Evolutionary conservation across 2,329 filamentous ascomycete genomes (phyloP), one percentile per base, ranked within the genome.

Genomic region (Ophiocordyceps australis): DNA sequence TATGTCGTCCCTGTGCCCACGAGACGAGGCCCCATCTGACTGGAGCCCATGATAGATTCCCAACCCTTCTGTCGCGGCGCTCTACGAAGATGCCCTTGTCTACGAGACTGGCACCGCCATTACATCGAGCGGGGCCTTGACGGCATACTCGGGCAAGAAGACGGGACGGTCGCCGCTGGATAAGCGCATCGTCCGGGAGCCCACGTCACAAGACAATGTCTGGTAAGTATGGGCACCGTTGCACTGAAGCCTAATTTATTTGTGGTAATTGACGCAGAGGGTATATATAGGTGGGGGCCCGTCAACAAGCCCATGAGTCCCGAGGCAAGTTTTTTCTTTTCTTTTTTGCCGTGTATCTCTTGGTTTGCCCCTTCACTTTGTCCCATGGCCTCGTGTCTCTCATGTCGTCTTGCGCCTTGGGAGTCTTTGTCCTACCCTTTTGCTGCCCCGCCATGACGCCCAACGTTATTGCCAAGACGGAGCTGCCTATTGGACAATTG

Each of bases 301-400:
- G 89, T 98, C 41, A 98, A 98, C 69, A 95, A 95, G 72, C 80
- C 86, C 49, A 98, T 98, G 89, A 75, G 72, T 40, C 71, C 83
- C 43, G 85, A 95, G 55, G 89, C 95, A 76, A 73, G 38, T 37
- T 22, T 17, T 26, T 14, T 29, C 14, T 13, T 24, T 13, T 8
- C 15, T 9, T 24, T 9, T 12, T 8, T 27, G 16, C 9, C 19
- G 4, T 11, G 16, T 14, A 24, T 14, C 9, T 8, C 10, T 14
- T 17, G 14, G n/a, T 13, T 19, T 8, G 14, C 12, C 10, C 22
- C 27, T 5, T 24, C 22, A 16, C 27, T 28, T 17, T 13, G 13
- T 14, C 20, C 21, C 13, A 13, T 16, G 17, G 17, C 11, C 9
- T 17, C 17, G 17, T 12, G n/a, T n/a, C n/a, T n/a, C n/a, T n/a